Evolutionary conservation across 1,284 basidiomycete species (phyloP).

Genomic region (Volvariella surrecta): DNA sequence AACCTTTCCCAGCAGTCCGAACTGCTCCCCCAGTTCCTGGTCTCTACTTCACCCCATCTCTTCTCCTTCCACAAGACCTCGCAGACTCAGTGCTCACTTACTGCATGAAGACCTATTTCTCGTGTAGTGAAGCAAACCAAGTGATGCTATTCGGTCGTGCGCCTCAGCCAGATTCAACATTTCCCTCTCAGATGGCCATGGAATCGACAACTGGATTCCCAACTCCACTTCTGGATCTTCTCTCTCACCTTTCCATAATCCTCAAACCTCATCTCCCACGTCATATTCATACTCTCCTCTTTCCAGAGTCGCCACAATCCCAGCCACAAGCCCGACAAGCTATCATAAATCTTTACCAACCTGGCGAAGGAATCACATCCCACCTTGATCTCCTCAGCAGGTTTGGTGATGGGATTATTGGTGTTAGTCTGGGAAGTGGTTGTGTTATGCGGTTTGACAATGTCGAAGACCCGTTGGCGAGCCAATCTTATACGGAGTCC

Average conservation of each 20-base stretch:
- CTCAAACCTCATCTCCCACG: conserved; percentile 39
- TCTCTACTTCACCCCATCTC: conserved; percentile 48
- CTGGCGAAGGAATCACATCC: conserved; percentile 72
- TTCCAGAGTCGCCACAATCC: conserved; percentile 33
- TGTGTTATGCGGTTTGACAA: conserved; percentile 65
- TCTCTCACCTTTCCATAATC: conserved; percentile 37
- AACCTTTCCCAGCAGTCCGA: conserved; percentile 16
- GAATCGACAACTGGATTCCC: conserved; percentile 38
- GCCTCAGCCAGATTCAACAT: conserved; percentile 3
- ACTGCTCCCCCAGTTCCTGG: conserved; percentile 50
- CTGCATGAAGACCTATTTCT: conserved; percentile 55
- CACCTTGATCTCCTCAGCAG: conserved; percentile 72
- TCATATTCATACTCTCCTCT: conserved; percentile 42
- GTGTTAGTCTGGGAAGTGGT: conserved; percentile 64
- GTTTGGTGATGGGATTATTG: conserved; percentile 76
- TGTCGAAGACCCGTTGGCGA: conserved; percentile 11
- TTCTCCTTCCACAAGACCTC: conserved; percentile 40
- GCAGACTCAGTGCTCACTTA: conserved; percentile 39
- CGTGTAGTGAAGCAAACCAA: conserved; percentile 45
- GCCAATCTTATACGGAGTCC: not conserved
- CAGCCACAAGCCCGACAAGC: conserved; percentile 74
- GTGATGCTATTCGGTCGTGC: conserved; percentile 69
- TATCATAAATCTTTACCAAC: conserved; percentile 72
- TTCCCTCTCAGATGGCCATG: conserved; percentile 4
- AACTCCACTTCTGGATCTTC: conserved; percentile 40